Base-by-base conservation (phyloP, 164 flowering plant genomes). In the Aristolochia californica region DNA sequence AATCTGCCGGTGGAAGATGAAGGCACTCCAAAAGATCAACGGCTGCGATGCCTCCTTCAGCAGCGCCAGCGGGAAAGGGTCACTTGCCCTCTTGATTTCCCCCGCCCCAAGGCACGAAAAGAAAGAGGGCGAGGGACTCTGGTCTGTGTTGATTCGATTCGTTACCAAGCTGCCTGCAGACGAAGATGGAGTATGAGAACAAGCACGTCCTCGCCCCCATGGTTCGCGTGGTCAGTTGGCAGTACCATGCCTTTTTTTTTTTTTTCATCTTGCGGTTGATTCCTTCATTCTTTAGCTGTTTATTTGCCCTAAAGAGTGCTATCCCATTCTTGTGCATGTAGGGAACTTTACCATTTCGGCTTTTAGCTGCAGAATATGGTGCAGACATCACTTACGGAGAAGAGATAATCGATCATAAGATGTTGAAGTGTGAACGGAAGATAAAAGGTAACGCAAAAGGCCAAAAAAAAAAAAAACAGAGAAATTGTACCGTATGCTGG, bases 371-470 rank as follows among this genome's bases (percentile, higher is more conserved):
- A 38, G 64, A 87, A 20, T 87, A 83, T 55, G 98, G 98, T 55
- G 98, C 98, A 11, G 95, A 91, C 62, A 87, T 88, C 61, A 83
- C 91, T 0, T 87, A 88, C 47, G 94, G 95, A 0, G 98, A 91
- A 75, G 98, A 91, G 71, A 88, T 87, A 67, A 82, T 91, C 53
- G 98, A 91, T 63, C 98, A 88, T 66, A 91, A 79, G 60, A 51
- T 91, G 25, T 18, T 91, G 58, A 88, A 87, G 61, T 91, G 98
- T 60, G 88, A 85, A 58, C 83, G 97, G 13, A 70, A 56, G 45
- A 17, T 78, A 14, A 88, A 91, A 70, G 96, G n/a, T n/a, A n/a
- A n/a, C n/a, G n/a, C n/a, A n/a, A n/a, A n/a, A n/a, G n/a, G n/a
- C n/a, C n/a, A n/a, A n/a, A n/a, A n/a, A n/a, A n/a, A n/a, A n/a